phyloP scores from a whole-genome alignment of 305 asterid genomes.

The Rubia peregrina region DNA sequence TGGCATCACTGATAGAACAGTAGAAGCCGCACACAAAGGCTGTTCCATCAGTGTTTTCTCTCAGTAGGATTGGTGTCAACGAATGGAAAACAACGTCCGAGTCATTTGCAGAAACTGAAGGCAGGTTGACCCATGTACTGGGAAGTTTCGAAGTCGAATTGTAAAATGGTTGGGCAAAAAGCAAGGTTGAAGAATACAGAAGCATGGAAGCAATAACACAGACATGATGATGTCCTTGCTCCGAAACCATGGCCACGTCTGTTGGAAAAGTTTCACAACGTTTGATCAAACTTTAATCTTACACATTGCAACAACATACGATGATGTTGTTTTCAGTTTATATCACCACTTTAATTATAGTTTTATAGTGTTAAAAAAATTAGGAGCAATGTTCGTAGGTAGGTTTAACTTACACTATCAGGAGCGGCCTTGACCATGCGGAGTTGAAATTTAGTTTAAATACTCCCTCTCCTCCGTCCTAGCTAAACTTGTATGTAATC shows the following conservation, averaged over 20 bases:
- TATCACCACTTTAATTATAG: too few relatives aligned
- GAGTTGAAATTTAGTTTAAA: too few relatives aligned
- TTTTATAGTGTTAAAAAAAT: too few relatives aligned
- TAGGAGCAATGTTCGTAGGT: too few relatives aligned
- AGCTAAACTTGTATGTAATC: too few relatives aligned
- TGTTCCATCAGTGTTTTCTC: background rate
- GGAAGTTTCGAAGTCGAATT: background rate
- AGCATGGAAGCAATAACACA: background rate
- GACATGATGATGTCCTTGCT: background rate
- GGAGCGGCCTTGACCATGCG: too few relatives aligned
- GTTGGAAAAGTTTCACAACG: too few relatives aligned
- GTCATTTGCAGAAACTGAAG: background rate
- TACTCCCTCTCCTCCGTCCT: too few relatives aligned
- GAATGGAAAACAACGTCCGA: rapidly evolving
- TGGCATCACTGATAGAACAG: background rate
- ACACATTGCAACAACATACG: too few relatives aligned
- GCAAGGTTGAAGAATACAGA: conserved; percentile 18
- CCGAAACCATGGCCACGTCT: background rate
- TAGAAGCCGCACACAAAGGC: conserved; percentile 2
- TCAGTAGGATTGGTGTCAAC: background rate
- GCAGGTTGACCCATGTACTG: conserved; percentile 11
- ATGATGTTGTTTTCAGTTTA: too few relatives aligned
- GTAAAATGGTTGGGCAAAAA: background rate
- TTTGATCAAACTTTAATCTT: too few relatives aligned
- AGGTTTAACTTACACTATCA: too few relatives aligned